Base-by-base conservation (phyloP, 1,284 basidiomycete species). In the Cerioporus squamosus region DNA sequence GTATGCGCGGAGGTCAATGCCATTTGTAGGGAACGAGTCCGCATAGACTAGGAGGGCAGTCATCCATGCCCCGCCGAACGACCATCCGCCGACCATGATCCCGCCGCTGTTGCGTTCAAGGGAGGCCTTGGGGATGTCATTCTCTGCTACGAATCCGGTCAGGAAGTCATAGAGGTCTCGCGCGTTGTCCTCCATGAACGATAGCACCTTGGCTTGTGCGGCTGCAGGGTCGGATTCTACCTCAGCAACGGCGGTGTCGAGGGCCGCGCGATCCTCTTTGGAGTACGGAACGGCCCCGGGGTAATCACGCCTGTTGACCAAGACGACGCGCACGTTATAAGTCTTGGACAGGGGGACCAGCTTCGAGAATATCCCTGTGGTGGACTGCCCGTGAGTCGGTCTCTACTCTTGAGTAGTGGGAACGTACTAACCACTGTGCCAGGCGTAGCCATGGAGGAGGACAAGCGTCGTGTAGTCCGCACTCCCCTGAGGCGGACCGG, bases 261-360 rank as follows among this genome's bases (percentile, higher is more conserved):
- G 51, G 20, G 44, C 44, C 6, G 61, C 54, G 24, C 71, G 65
- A 47, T 74, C 72, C 7, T 60, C 55, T n/a, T 55, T 39, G 1
- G 62, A 58, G 33, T 66, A 66, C 0, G 66, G 68, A 2, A 64
- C 66, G 15, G 69, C 67, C 2, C 69, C 71, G 8, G 63, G 66
- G 46, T 75, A 75, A 43, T 71, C 74, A n/a, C 72, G 69, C 39
- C 69, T 53, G 42, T 73, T 75, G 22, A 74, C 40, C 12, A 68
- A 55, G 22, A 75, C 63, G 26, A 75, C 38, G 8, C 72, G 72
- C 5, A 69, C 29, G 53, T 67, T 64, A 57, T 68, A 51, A 12
- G 61, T 33, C 0, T 62, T 47, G 4, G 69, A 66, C 43, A 52
- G 46, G 1, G 56, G 51, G 39, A 53, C 7, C 65, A 61, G 10